Conservation (phyloP, 306 rosid genomes). For the Medicago ruthenica region DNA sequence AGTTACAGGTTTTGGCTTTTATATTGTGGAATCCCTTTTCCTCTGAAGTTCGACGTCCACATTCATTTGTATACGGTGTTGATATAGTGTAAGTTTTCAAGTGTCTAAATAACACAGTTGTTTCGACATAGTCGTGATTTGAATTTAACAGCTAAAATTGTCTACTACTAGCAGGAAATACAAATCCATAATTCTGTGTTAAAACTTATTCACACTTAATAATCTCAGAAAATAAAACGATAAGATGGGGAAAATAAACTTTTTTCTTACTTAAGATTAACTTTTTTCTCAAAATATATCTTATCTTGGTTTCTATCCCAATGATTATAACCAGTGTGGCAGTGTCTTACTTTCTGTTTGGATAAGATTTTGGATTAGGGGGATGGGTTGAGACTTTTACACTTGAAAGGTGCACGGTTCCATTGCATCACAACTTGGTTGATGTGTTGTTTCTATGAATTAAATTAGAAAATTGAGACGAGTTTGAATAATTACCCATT, state of each 20-base stretch:
- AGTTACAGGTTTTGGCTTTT: too few species aligned
- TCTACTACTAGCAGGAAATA: neutral
- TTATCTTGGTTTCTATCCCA: neutral
- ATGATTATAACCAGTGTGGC: neutral
- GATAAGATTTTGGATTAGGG: conserved; percentile 1
- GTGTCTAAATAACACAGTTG: too few species aligned
- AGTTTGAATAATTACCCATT: too few species aligned
- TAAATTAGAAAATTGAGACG: too few species aligned
- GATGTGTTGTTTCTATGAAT: neutral
- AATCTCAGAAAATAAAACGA: neutral
- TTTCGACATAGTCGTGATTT: too few species aligned
- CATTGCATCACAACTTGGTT: neutral
- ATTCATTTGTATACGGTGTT: too few species aligned
- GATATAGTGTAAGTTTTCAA: too few species aligned
- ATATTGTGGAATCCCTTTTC: too few species aligned
- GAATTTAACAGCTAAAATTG: too few species aligned
- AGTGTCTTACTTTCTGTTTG: neutral
- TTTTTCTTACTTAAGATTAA: neutral
- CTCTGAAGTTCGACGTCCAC: too few species aligned
- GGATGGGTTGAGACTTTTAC: neutral
- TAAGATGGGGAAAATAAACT: too few species aligned
- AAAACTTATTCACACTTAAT: neutral
- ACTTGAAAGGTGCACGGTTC: neutral
- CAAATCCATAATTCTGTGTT: neutral
- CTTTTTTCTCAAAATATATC: neutral